Evolutionary conservation across 2,329 filamentous ascomycete species (phyloP).

Genomic region (Zymoseptoria ardabiliae): DNA sequence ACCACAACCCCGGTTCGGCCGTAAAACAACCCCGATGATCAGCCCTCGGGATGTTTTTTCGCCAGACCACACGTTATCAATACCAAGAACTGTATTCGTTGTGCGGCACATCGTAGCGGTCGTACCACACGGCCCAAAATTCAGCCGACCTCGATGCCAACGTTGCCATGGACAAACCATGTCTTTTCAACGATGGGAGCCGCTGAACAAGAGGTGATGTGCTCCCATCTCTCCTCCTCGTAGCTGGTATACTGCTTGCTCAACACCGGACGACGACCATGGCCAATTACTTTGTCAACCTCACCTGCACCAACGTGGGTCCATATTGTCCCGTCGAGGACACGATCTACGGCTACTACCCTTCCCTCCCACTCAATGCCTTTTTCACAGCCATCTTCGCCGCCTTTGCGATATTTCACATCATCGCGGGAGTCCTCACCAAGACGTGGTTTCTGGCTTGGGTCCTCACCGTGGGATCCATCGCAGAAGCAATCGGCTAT

Average conservation of each 20-base stretch:
- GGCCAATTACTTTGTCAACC: neutral
- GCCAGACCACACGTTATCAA: neutral
- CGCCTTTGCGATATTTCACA: slow-evolving; percentile 29
- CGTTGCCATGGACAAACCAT: neutral
- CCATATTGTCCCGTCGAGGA: slow-evolving; percentile 1
- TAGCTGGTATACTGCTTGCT: neutral
- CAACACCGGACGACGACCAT: slow-evolving; percentile 57
- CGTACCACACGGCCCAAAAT: neutral
- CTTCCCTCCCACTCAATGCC: slow-evolving; percentile 30
- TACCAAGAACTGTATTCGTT: neutral
- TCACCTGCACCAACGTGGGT: slow-evolving; percentile 3
- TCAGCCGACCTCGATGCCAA: neutral
- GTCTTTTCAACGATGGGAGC: neutral
- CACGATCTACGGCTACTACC: slow-evolving; percentile 26
- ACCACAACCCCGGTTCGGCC: neutral
- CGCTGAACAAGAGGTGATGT: neutral
- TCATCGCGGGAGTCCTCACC: slow-evolving; percentile 28
- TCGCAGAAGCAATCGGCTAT: slow-evolving; percentile 38
- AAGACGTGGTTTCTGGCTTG: slow-evolving; percentile 34
- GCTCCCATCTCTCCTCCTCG: neutral
- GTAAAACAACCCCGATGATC: neutral
- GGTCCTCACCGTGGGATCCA: slow-evolving; percentile 33
- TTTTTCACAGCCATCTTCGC: slow-evolving; percentile 33
- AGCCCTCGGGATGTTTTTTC: neutral
- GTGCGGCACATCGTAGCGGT: neutral